Evolutionary conservation across 2,329 filamentous ascomycete genomes (phyloP).

Genomic region (Clonostachys sp.): DNA sequence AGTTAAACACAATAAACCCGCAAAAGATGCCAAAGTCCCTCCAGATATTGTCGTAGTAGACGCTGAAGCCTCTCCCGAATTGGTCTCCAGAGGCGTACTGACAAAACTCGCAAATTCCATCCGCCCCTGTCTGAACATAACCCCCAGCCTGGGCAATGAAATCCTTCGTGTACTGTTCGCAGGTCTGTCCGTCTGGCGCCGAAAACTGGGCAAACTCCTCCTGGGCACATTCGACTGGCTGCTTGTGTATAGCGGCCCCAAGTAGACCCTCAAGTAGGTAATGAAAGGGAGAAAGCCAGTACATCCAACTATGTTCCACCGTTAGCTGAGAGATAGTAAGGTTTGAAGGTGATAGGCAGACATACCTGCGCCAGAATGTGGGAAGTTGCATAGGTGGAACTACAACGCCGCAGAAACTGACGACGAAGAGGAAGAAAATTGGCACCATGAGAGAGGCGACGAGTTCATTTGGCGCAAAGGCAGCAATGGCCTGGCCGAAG

Average conservation of each 20-base stretch:
- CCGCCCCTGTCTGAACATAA: slow-evolving; percentile 50
- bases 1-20: slow-evolving; percentile 63
- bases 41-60: slow-evolving; percentile 59
- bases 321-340: no score
- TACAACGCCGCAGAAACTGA: slow-evolving; percentile 67
- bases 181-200: slow-evolving; percentile 54
- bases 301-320: slow-evolving; percentile 42
- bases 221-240: slow-evolving; percentile 48
- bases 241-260: slow-evolving; percentile 45
- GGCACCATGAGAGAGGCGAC: slow-evolving; percentile 64
- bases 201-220: slow-evolving; percentile 57
- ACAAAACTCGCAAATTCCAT: slow-evolving; percentile 61
- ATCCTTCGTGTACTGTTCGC: slow-evolving; percentile 50
- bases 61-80: slow-evolving; percentile 55
- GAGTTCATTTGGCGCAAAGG: slow-evolving; percentile 61
- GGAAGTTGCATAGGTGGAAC: slow-evolving; percentile 56
- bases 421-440: slow-evolving; percentile 65
- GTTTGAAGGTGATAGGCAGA: no score
- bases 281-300: slow-evolving; percentile 63
- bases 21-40: slow-evolving; percentile 61
- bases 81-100: slow-evolving; percentile 56
- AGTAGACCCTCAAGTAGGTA: slow-evolving; percentile 63
- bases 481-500: slow-evolving; percentile 64
- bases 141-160: slow-evolving; percentile 53
- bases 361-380: slow-evolving; percentile 50